Percentiles rank a stretch among this genome's conserved stretches.
phyloP scores from a whole-genome alignment of 2,329 filamentous ascomycete species.

The Colletotrichum endophyticum region DNA sequence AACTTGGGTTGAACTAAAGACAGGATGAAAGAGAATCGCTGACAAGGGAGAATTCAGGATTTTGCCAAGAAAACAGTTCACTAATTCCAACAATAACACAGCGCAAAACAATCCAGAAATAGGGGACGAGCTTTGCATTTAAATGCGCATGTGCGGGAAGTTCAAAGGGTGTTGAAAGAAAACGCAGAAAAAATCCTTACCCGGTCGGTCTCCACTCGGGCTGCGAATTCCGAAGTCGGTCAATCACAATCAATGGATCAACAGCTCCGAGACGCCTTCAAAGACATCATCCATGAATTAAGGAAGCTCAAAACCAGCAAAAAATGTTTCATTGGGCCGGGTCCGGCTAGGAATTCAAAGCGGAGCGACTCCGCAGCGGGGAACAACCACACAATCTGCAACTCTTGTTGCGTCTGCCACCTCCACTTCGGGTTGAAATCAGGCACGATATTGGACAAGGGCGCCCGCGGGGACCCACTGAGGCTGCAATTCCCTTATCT shows the following conservation, averaged over 20 bases:
- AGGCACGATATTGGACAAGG: slow-evolving; percentile 18
- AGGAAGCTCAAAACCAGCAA: background rate
- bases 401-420: slow-evolving; percentile 1
- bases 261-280: background rate
- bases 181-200: background rate
- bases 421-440: slow-evolving; percentile 19
- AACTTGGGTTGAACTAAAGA: background rate
- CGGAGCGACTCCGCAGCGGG: slow-evolving; percentile 14
- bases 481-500: slow-evolving; percentile 2
- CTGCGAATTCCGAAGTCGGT: slow-evolving; percentile 8
- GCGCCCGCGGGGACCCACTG: background rate
- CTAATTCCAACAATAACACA: background rate
- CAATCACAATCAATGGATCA: background rate
- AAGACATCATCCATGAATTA: background rate
- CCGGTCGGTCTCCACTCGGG: background rate
- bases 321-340: background rate
- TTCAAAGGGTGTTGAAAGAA: background rate
- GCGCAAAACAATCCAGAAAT: background rate
- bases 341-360: background rate
- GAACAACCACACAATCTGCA: slow-evolving; percentile 2
- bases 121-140: background rate
- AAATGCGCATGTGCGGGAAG: background rate
- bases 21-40: background rate
- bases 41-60: background rate
- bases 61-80: background rate